Evolutionary conservation across 257 asterid genomes (phyloP).

Genomic region (Marsdenia floribunda): DNA sequence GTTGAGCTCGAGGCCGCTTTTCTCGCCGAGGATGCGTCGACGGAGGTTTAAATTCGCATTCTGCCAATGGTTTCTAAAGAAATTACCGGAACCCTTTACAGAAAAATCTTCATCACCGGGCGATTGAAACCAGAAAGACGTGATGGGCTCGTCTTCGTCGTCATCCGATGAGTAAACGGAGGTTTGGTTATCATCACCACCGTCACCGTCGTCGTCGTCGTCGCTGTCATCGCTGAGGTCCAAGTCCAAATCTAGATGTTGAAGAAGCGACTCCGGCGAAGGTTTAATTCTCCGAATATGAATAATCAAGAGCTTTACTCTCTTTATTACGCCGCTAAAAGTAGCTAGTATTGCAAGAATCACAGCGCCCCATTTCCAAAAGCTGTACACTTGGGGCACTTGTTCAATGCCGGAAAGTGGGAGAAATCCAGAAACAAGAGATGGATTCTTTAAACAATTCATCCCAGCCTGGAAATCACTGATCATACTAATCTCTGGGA

Average conservation of each 20-base stretch:
- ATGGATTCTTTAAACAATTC: conserved; percentile 63
- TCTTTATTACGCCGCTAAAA: conserved; percentile 49
- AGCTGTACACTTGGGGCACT: conserved; percentile 27
- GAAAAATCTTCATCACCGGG: conserved; percentile 35
- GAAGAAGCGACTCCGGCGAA: conserved; percentile 32
- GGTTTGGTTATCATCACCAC: conserved; percentile 33
- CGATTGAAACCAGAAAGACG: conserved; percentile 26
- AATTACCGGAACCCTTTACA: conserved; percentile 39
- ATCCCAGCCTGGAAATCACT: conserved; percentile 69
- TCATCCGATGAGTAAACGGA: conserved; percentile 37
- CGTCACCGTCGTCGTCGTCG: conserved; percentile 34
- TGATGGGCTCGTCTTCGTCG: conserved; percentile 24
- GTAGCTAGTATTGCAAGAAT: conserved; percentile 63
- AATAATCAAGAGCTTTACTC: conserved; percentile 47
- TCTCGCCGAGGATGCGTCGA: conserved; percentile 27
- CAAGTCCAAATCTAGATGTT: conserved; percentile 33
- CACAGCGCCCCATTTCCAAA: conserved; percentile 93
- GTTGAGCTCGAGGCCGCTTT: conserved; percentile 16
- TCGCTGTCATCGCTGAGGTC: conserved; percentile 51
- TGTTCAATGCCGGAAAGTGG: conserved; percentile 30
- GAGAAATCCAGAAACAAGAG: conserved; percentile 37
- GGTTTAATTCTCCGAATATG: conserved; percentile 43
- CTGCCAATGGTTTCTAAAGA: conserved; percentile 20
- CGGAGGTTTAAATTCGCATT: conserved; percentile 34
- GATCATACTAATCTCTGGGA: conserved; percentile 58